Evolutionary conservation across 768 basidiomycete species (phyloP).

Genomic region (Amanita pallidorosea): DNA sequence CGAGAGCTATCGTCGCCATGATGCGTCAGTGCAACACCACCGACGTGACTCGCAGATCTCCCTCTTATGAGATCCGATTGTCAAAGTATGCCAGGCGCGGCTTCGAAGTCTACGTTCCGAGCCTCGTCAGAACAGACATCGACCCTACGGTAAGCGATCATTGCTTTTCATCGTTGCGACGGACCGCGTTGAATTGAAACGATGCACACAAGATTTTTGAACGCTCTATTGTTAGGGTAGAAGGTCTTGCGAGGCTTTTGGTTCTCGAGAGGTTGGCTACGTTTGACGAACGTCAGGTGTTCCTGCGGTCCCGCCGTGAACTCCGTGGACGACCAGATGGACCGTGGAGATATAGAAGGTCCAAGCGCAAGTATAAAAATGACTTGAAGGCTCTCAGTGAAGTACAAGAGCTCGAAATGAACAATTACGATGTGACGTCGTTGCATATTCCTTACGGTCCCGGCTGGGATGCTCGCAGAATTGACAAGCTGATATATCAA

Average conservation of each 20-base stretch:
- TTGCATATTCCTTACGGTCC: constrained; percentile 55
- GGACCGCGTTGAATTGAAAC: neutral
- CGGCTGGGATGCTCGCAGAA: constrained; percentile 44
- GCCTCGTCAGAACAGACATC: constrained; percentile 25
- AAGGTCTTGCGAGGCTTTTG: constrained; percentile 51
- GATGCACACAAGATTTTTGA: constrained; percentile 36
- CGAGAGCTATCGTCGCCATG: constrained; percentile 34
- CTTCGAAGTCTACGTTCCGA: constrained; percentile 37
- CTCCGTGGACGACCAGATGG: constrained; percentile 39
- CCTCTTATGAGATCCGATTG: constrained; percentile 39
- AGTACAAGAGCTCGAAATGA: constrained; percentile 38
- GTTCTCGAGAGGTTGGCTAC: constrained; percentile 49
- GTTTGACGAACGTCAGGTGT: constrained; percentile 30
- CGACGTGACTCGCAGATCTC: constrained; percentile 37
- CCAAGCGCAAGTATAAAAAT: constrained; percentile 35
- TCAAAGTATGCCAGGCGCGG: constrained; percentile 34
- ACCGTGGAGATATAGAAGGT: constrained; percentile 16
- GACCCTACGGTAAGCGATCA: constrained; percentile 42
- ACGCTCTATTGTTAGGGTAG: constrained; percentile 42
- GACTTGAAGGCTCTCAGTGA: constrained; percentile 38
- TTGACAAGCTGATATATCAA: constrained; percentile 46
- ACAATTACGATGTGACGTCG: constrained; percentile 43
- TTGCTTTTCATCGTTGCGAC: too few relatives aligned
- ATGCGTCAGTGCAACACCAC: constrained; percentile 40
- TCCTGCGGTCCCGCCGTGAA: constrained; percentile 34